Conservation (phyloP, 345 rosid species). For the Ceriops decandra region DNA sequence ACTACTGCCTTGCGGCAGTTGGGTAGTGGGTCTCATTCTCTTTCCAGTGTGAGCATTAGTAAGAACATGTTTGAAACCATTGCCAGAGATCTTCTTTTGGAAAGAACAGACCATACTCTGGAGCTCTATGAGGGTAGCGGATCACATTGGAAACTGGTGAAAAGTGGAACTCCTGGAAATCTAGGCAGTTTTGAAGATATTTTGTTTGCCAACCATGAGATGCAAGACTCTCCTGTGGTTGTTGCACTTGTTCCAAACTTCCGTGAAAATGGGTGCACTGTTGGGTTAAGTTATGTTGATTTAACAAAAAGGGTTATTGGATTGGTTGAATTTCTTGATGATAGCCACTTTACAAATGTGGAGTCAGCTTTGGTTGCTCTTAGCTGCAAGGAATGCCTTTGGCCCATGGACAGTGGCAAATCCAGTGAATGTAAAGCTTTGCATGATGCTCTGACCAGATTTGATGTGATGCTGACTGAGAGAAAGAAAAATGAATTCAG, state of each 20-base stretch:
- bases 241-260: constrained; percentile 64
- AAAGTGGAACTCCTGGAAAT: constrained; percentile 89
- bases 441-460: constrained; percentile 63
- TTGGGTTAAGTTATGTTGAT: constrained; percentile 87
- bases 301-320: constrained; percentile 72
- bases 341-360: constrained; percentile 82
- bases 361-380: constrained; percentile 91
- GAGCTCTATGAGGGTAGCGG: constrained; percentile 91
- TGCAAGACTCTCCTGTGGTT: constrained; percentile 87
- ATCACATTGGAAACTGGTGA: constrained; percentile 83
- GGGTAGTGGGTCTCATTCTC: constrained; percentile 64
- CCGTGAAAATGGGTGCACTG: constrained; percentile 58
- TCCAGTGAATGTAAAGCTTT: constrained; percentile 51
- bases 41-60: constrained; percentile 78
- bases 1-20: constrained; percentile 80
- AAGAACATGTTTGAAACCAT: constrained; percentile 88
- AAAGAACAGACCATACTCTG: constrained; percentile 81
- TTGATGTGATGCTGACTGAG: constrained; percentile 83
- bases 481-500: constrained; percentile 82
- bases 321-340: constrained; percentile 90
- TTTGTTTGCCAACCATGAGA: constrained; percentile 87
- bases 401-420: constrained; percentile 68
- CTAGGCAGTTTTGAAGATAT: constrained; percentile 94
- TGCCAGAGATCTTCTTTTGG: constrained; percentile 80
- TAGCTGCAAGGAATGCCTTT: constrained; percentile 93